Evolutionary conservation across 176 grass and related monocot species (phyloP), one percentile per base, ranked within the genome.

Genomic region (Avena insularis): DNA sequence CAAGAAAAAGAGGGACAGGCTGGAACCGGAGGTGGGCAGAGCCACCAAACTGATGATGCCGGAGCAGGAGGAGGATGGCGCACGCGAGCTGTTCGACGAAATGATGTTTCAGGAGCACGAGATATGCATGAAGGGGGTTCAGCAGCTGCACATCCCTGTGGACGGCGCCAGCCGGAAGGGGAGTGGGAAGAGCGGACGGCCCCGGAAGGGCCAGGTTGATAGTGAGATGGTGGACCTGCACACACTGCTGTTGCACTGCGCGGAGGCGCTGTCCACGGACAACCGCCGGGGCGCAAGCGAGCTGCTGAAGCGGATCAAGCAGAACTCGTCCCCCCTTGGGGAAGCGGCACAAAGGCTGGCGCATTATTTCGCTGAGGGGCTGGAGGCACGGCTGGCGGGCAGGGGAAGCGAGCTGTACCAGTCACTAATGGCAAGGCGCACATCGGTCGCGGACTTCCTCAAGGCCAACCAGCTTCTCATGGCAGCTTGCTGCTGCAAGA

Each of bases 361-460:
- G 2, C 85, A 93, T 54, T 93, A 77, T 65, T 96, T 96, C 56
- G 80, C 84, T 0, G 87, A 96, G 11, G 94, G 79, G 27, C 85
- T 96, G 45, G 89, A 96, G 60, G 90, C 92, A 45, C 89, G 94
- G 60, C 79, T 96, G 3, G 87, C 82, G 6, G 94, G 94, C 65
- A 93, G 68, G 1, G 91, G 94, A 20, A 96, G 91, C 62, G 33
- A 92, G 21, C 17, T 90, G 9, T 94, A 94, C 81, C 75, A 54
- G 57, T 92, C 14, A 7, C 46, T 66, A 11, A 43, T 40, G 65
- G 46, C 9, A 68, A 75, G 74, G 23, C 66, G 82, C 49, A 75
- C 43, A 62, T 62, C 83, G 19, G 82, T 53, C 1, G 46, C 62
- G 0, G 83, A 90, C 9, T 77, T 77, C 46, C 83, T 90, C 55